These are phyloP conservation scores for Bjerkandera adusta DNA, from an alignment of 1,284 basidiomycete species.

Conservation along the genomic window DNA sequence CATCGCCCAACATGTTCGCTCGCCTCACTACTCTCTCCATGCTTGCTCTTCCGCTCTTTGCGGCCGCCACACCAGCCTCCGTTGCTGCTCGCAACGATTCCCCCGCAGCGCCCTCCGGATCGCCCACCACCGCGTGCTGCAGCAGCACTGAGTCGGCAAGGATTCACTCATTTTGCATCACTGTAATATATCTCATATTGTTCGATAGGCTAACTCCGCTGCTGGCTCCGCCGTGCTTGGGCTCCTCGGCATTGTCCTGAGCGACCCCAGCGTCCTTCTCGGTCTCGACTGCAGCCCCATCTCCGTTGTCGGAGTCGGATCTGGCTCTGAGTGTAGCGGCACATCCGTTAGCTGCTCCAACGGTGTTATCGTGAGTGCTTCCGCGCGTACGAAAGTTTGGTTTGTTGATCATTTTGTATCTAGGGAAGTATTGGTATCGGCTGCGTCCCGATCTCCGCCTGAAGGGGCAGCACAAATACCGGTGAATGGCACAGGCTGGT, in stretches of 20 bases:
- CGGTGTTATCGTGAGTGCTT: slow-evolving; percentile 7
- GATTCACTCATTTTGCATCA: background rate
- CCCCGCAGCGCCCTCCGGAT: too few relatives aligned
- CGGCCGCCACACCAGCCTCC: slow-evolving; percentile 7
- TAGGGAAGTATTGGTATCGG: too few relatives aligned
- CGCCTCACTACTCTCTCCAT: background rate
- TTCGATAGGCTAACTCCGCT: slow-evolving; percentile 2
- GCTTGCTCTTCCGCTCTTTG: slow-evolving; percentile 8
- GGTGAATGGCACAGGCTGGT: too few relatives aligned
- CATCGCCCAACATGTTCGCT: slow-evolving; percentile 3
- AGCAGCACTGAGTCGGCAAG: slow-evolving; percentile 3
- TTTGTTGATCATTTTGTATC: too few relatives aligned
- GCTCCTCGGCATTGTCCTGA: slow-evolving; percentile 1
- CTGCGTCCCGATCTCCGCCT: too few relatives aligned
- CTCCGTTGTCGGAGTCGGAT: slow-evolving; percentile 9
- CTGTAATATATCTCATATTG: too few relatives aligned
- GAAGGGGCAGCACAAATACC: too few relatives aligned
- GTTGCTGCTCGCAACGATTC: background rate
- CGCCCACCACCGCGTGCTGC: slow-evolving; percentile 12
- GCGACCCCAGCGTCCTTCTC: slow-evolving; percentile 3
- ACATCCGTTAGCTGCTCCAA: slow-evolving; percentile 6
- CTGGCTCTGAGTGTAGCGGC: slow-evolving; percentile 2
- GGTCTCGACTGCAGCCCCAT: slow-evolving; percentile 8
- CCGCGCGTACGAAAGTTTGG: too few relatives aligned
- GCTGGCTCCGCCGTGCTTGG: background rate